A percentile compares a stretch with the other conserved stretches of the same genome.
phyloP scores from a whole-genome alignment of 345 rosid genomes.

The Cardamine resedifolia region DNA sequence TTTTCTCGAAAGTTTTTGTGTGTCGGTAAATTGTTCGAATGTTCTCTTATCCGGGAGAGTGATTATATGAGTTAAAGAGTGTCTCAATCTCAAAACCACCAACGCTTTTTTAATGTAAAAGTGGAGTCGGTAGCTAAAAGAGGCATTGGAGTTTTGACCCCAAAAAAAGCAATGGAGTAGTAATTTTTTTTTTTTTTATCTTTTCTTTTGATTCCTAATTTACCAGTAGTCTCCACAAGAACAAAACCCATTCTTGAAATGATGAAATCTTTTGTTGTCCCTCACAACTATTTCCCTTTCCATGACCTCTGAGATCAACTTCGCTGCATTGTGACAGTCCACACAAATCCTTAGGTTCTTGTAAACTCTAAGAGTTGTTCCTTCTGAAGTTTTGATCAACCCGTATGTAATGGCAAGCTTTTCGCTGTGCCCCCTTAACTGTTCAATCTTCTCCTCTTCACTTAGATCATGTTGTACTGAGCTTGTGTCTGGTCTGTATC shows the following conservation, averaged over 20 bases:
- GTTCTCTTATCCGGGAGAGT: constrained; percentile 29
- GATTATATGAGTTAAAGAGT: background rate
- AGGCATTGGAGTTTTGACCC: too few relatives aligned
- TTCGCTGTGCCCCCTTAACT: constrained; percentile 53
- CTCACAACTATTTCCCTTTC: constrained; percentile 60
- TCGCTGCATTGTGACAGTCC: constrained; percentile 66
- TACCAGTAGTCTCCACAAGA: constrained; percentile 40
- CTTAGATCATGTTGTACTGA: constrained; percentile 58
- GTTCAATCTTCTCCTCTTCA: constrained; percentile 53
- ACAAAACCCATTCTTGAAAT: constrained; percentile 58
- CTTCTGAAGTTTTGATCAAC: constrained; percentile 51
- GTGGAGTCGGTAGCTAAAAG: background rate
- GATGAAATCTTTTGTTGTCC: constrained; percentile 72
- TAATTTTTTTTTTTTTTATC: background rate
- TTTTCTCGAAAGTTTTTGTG: background rate
- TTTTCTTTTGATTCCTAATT: background rate
- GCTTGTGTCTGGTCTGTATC: constrained; percentile 51
- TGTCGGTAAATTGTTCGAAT: constrained; percentile 30
- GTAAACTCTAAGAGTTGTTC: constrained; percentile 49
- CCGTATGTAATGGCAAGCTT: constrained; percentile 60
- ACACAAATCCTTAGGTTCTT: constrained; percentile 66
- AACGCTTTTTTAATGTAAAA: background rate
- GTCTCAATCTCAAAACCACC: background rate
- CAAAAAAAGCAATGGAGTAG: background rate
- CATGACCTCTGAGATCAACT: constrained; percentile 50